Base-by-base conservation (phyloP, 2,329 filamentous ascomycete species). In the Aspergillus carbonarius region DNA sequence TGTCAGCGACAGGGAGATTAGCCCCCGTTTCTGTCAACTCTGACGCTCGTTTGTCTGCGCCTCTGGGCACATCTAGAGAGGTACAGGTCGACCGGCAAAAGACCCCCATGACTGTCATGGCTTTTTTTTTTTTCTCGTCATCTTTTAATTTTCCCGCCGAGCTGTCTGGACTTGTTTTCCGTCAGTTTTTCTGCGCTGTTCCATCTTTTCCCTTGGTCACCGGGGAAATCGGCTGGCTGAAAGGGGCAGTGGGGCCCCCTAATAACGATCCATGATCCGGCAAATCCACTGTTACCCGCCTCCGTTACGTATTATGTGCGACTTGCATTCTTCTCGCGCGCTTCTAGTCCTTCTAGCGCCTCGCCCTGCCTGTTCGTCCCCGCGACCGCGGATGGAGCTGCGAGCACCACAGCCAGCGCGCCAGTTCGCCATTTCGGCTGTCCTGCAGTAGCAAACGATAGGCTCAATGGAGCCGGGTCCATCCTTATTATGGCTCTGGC, bases 341-440 rank as follows among this genome's bases (percentile, higher is more conserved):
- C 57, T 63, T 63, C 61, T 61, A 63, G 54, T 62, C 57, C 49
- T 67, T 67, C 65, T 67, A 67, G 65, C 63, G 61, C 54, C 51
- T 60, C 53, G 52, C 59, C 62, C 55, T 57, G 40, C 55, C 39
- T 49, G 54, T 39, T 58, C 52, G 50, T 54, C 59, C 52, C 62
- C 57, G 56, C 58, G 52, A 56, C 42, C 55, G 42, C 27, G 56
- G 40, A 49, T 48, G 25, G 42, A 46, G 23, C 46, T 60, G 49
- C 23, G 12, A 48, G 48, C 35, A 57, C 52, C 47, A 55, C 18
- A 32, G 40, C 50, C 32, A 54, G 25, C 58, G 35, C 35, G 50
- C 50, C 27, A 39, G 47, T 53, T 44, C 48, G 30, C 18, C 53
- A 44, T 35, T 51, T 54, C 39, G 47, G 54, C 49, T 37, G 55